Conservation (phyloP, 2,329 filamentous ascomycete genomes). For the Trichophyton benhamiae region DNA sequence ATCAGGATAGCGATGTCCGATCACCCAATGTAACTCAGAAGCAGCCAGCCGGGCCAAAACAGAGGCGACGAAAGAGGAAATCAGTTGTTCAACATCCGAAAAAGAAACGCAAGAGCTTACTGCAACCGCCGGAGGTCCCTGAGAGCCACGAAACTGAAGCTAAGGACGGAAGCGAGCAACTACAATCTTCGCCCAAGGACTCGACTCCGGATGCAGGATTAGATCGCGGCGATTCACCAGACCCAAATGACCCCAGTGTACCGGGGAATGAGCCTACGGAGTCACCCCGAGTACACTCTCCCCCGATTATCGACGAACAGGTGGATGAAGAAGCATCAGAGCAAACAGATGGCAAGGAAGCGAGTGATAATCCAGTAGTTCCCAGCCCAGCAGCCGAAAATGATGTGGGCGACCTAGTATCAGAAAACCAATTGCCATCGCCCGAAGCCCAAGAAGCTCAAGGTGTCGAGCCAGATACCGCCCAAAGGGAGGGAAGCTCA, state of each 20-base stretch:
- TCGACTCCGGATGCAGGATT: background rate
- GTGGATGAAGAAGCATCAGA: background rate
- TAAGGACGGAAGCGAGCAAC: background rate
- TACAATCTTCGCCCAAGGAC: background rate
- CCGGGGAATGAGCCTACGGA: background rate
- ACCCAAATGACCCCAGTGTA: background rate
- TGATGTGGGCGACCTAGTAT: background rate
- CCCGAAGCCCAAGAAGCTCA: background rate
- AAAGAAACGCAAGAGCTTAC: conserved; percentile 8
- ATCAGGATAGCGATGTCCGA: background rate
- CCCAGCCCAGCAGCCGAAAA: background rate
- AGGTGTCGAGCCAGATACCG: background rate
- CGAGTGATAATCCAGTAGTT: background rate
- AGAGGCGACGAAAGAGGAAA: conserved; percentile 11
- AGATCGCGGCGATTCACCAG: background rate
- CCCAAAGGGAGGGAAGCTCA: background rate
- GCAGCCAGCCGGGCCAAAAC: background rate
- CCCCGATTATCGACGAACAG: background rate
- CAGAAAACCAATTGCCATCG: background rate
- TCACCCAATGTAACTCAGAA: background rate
- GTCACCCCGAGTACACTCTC: background rate
- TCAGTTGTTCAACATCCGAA: conserved; percentile 9
- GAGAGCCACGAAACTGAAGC: background rate
- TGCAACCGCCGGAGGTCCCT: background rate
- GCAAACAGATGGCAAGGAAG: background rate